Conservation (phyloP, 495 filamentous ascomycete genomes). For the Hypoxylon fuscum region DNA sequence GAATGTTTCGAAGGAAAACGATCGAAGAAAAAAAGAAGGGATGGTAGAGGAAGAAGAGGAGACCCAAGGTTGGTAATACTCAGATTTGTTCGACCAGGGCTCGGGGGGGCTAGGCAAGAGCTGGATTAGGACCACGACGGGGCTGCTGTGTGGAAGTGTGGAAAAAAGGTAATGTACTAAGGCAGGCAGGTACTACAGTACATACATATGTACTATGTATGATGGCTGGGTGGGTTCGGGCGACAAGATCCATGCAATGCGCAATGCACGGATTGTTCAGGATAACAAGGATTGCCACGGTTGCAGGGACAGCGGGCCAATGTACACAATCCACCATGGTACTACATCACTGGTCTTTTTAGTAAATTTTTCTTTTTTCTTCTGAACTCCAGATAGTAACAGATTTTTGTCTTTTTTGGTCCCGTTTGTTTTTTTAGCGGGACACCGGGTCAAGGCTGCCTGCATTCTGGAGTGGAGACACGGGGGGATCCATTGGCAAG, state of each 20-base stretch:
- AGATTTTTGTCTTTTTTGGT: conserved; percentile 20
- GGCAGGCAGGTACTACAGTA: not conserved
- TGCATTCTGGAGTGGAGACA: conserved; percentile 34
- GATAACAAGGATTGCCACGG: conserved; percentile 16
- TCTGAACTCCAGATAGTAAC: not conserved
- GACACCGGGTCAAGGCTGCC: conserved; percentile 33
- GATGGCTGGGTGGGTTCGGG: conserved; percentile 40
- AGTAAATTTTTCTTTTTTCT: conserved; percentile 15
- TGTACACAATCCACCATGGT: conserved; percentile 33
- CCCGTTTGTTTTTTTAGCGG: conserved; percentile 21
- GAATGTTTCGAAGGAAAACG: conserved; percentile 13
- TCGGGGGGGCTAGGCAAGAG: conserved; percentile 40
- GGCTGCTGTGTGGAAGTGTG: conserved; percentile 20
- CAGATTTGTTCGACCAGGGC: conserved; percentile 43
- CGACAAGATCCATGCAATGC: conserved; percentile 38
- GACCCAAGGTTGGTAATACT: conserved; percentile 41
- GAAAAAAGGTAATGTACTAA: not conserved
- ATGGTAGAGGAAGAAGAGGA: conserved; percentile 37
- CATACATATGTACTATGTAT: not conserved
- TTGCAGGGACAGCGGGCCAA: conserved; percentile 17
- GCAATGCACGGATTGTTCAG: conserved; percentile 14
- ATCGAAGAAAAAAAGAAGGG: conserved; percentile 35
- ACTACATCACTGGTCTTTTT: conserved; percentile 18
- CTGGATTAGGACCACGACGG: conserved; percentile 36
- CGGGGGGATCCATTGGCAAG: conserved; percentile 37